phyloP scores from a whole-genome alignment of 805 yeast species.

The Candida jianshihensis region DNA sequence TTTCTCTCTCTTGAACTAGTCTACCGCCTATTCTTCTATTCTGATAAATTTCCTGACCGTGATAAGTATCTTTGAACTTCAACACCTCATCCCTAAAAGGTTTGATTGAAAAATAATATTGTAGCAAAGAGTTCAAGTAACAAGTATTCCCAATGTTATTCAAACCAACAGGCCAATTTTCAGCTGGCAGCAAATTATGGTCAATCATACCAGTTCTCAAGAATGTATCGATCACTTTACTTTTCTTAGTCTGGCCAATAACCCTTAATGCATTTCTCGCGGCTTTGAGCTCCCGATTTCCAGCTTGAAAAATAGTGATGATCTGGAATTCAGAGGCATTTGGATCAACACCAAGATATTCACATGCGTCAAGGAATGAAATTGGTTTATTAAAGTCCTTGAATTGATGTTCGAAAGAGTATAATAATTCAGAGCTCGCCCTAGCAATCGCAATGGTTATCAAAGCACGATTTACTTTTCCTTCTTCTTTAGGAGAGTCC shows the following conservation, averaged over 20 bases:
- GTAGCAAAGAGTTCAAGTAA: conserved; percentile 84
- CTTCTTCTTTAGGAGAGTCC: conserved; percentile 40
- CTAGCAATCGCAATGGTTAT: conserved; percentile 54
- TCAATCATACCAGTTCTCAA: conserved; percentile 58
- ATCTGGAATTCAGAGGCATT: conserved; percentile 52
- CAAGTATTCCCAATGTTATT: conserved; percentile 96
- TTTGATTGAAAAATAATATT: conserved; percentile 79
- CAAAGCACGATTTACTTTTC: conserved; percentile 46
- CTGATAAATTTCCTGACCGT: conserved; percentile 26
- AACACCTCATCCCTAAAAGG: conserved; percentile 70
- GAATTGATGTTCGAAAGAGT: conserved; percentile 38
- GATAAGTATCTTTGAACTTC: conserved; percentile 38
- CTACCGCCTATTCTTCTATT: conserved; percentile 84
- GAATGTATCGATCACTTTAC: conserved; percentile 49
- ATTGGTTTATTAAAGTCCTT: conserved; percentile 23
- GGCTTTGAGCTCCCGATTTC: conserved; percentile 42
- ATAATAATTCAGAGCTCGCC: conserved; percentile 49
- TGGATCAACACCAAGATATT: conserved; percentile 40
- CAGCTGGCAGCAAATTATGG: conserved; percentile 50
- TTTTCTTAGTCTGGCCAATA: conserved; percentile 47
- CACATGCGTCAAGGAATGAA: conserved; percentile 36
- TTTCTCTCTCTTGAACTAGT: conserved; percentile 68
- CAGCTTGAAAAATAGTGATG: conserved; percentile 44
- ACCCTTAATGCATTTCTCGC: conserved; percentile 52
- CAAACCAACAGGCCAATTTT: conserved; percentile 83